Conservation (phyloP, 2,329 filamentous ascomycete genomes). For the Beauveria brongniartii region DNA sequence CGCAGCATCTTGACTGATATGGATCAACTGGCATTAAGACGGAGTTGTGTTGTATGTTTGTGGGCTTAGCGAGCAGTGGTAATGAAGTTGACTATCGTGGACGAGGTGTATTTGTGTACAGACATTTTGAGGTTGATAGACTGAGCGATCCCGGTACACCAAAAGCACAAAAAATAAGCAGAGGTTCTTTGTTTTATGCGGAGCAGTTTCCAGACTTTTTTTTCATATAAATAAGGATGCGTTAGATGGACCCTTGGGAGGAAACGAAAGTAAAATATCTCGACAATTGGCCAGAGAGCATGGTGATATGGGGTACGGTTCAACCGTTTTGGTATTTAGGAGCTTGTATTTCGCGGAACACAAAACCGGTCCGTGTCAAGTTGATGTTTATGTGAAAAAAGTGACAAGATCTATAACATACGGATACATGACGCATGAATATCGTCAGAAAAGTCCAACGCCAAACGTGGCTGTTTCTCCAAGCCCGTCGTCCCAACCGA, state of each 20-base stretch:
- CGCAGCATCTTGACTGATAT: not conserved
- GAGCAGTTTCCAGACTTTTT: not conserved
- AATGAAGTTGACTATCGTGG: slow-evolving; percentile 1
- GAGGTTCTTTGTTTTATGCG: not conserved
- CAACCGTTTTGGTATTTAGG: slow-evolving; percentile 1
- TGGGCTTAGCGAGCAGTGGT: slow-evolving; percentile 8
- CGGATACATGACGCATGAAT: not conserved
- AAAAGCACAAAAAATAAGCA: slow-evolving; percentile 12
- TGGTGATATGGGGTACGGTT: not conserved
- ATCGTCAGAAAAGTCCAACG: not conserved
- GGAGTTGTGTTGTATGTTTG: slow-evolving; percentile 11
- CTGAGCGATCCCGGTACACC: not conserved
- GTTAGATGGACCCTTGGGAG: not conserved
- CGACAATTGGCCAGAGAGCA: not conserved
- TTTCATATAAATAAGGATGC: not conserved
- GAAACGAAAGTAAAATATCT: not conserved
- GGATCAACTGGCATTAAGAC: slow-evolving; percentile 1
- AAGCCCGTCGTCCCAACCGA: not conserved
- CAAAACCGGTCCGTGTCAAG: not conserved
- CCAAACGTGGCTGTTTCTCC: not conserved
- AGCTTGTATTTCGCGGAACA: not conserved
- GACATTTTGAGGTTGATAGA: not conserved
- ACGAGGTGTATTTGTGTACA: not conserved
- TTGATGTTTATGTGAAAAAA: not conserved
- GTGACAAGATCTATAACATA: not conserved